Evolutionary conservation across 2,329 filamentous ascomycete species (phyloP).

Genomic region (Xylaria sp.): DNA sequence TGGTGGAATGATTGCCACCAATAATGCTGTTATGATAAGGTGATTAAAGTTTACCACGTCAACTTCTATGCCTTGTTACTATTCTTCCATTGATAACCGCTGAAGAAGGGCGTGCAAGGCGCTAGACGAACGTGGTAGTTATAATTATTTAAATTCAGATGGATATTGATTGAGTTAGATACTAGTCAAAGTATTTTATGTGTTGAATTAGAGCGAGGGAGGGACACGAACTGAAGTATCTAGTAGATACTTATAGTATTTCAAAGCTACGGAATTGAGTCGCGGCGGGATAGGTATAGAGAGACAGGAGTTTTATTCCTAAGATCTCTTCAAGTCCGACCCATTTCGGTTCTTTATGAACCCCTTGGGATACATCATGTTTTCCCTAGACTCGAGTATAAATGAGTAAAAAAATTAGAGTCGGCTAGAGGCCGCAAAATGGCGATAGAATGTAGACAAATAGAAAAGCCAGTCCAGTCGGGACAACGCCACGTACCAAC

Average conservation of each 20-base stretch:
- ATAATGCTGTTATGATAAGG: no score
- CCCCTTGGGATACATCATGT: slow-evolving; percentile 27
- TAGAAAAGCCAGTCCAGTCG: slow-evolving; percentile 34
- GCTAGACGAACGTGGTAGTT: background rate
- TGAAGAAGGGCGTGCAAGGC: background rate
- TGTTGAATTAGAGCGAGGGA: slow-evolving; percentile 26
- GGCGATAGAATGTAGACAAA: slow-evolving; percentile 32
- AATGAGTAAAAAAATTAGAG: slow-evolving; percentile 33
- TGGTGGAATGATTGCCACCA: no score
- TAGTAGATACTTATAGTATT: slow-evolving; percentile 33
- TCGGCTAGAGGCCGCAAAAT: slow-evolving; percentile 33
- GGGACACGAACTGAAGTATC: slow-evolving; percentile 35
- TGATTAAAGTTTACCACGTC: no score
- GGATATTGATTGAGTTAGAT: slow-evolving; percentile 5
- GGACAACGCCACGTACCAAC: slow-evolving; percentile 37
- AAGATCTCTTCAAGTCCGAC: slow-evolving; percentile 17
- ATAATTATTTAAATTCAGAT: background rate
- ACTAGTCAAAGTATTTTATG: slow-evolving; percentile 21
- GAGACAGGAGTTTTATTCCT: slow-evolving; percentile 19
- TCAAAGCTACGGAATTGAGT: slow-evolving; percentile 24
- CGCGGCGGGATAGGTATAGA: slow-evolving; percentile 7
- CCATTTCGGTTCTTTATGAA: slow-evolving; percentile 20
- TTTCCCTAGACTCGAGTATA: slow-evolving; percentile 20
- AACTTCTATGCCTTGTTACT: background rate
- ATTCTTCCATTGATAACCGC: background rate